These are phyloP conservation scores for Cucurbitaria berberidis DNA, from an alignment of 2,329 filamentous ascomycete genomes.

Conservation along the genomic window DNA sequence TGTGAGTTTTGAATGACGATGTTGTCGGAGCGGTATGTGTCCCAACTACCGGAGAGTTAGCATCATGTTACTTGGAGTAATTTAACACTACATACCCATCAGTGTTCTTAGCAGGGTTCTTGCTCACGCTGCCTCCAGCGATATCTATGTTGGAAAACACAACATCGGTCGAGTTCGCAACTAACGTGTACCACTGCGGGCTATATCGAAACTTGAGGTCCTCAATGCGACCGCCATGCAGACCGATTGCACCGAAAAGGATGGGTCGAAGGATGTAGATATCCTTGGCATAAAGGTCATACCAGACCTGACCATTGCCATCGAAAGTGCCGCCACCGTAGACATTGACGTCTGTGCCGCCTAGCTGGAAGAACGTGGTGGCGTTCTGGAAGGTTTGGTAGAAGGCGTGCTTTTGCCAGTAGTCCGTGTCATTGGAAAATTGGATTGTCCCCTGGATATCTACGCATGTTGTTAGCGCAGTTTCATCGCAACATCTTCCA, in stretches of 20 bases:
- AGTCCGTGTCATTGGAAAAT: conserved; percentile 71
- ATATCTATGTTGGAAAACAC: conserved; percentile 69
- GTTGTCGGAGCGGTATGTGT: conserved; percentile 66
- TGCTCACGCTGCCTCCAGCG: conserved; percentile 59
- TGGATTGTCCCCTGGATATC: conserved; percentile 65
- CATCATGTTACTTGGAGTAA: conserved; percentile 20
- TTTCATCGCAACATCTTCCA: neutral
- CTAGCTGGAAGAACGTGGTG: conserved; percentile 70
- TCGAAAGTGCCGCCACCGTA: conserved; percentile 70
- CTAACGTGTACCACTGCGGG: conserved; percentile 68
- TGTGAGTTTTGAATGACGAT: conserved; percentile 71
- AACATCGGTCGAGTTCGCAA: conserved; percentile 70
- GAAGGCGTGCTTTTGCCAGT: conserved; percentile 71
- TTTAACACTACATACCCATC: conserved; percentile 53
- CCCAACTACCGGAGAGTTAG: conserved; percentile 48
- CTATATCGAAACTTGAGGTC: conserved; percentile 67
- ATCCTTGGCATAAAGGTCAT: conserved; percentile 65
- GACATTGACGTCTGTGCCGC: conserved; percentile 70
- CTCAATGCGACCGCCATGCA: conserved; percentile 64
- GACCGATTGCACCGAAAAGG: conserved; percentile 62
- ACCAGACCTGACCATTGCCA: conserved; percentile 70
- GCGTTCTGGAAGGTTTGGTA: conserved; percentile 70
- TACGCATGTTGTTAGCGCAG: conserved; percentile 27
- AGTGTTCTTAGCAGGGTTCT: conserved; percentile 66
- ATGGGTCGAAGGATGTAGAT: conserved; percentile 65